Evolutionary conservation across 345 rosid species (phyloP), one percentile per base, ranked within the genome.

Genomic region (Syzygium oleosum): DNA sequence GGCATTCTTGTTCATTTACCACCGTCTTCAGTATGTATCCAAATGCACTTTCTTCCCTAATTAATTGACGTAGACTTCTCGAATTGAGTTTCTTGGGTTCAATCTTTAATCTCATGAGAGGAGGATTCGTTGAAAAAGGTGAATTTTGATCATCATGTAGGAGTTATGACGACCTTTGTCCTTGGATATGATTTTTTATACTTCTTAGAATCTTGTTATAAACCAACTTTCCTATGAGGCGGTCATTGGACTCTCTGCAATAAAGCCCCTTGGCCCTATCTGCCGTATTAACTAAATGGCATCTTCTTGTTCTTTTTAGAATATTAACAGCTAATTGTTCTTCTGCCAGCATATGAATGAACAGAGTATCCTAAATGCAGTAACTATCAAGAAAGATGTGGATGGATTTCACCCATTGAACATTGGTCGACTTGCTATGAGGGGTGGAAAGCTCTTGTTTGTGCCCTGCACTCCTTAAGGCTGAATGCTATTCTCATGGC

Each of bases 1-100:
- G 99, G 98, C 91, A 96, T 97, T 91, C 98, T 96, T 88, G 98
- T 97, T 86, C 98, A 97, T 89, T 89, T 95, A 90, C 98, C 99
- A 59, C 90, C 96, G 52, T 98, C 98, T 88, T 89, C 94, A 85
- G 97, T 96, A 93, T 58, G 92, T 59, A 91, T 87, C 90, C 80
- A 34, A 85, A 88, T 80, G 27, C 85, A n/a, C 13, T 9, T 84
- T n/a, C 25, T 29, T 73, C 46, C 80, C 80, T 14, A 4, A n/a
- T 61, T 27, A 68, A 84, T n/a, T 9, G 58, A 16, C 52, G 85
- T 51, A 34, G 80, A 34, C 49, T 73, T 73, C 25, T 73, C 43
- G 4, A 34, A 19, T 73, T 73, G 49, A 68, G 46, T 68, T 68
- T 68, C 13, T 68, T 68, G 25, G 80, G 46, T 68, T 68, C 25